Evolutionary conservation across 768 basidiomycete species (phyloP).

Genomic region (Trametes cingulata): DNA sequence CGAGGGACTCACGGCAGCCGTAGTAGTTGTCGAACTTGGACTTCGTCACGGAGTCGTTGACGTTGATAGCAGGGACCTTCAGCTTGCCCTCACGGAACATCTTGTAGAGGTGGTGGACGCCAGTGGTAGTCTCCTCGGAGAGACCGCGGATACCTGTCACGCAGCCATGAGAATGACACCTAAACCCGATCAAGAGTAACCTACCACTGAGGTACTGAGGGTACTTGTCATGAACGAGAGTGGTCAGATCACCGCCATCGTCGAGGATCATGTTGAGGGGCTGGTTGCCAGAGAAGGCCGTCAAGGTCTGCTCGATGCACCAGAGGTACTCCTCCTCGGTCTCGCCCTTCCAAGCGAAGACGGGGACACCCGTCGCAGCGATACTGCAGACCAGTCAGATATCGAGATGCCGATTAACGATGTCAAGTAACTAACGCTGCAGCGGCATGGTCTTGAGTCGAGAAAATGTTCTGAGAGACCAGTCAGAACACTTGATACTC

Average conservation of each 20-base stretch:
- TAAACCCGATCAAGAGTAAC: conserved; percentile 14
- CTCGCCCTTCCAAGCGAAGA: conserved; percentile 99
- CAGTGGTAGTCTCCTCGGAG: conserved; percentile 99
- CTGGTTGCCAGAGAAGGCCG: conserved; percentile 83
- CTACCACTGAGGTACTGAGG: conserved; percentile 82
- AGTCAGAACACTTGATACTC: neutral
- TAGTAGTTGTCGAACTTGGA: conserved; percentile 99
- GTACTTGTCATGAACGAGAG: conserved; percentile 93
- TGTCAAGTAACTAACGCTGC: conserved; percentile 82
- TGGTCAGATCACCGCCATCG: conserved; percentile 97
- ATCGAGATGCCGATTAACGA: no score
- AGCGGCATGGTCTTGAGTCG: conserved; percentile 99
- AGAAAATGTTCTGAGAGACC: conserved; percentile 86
- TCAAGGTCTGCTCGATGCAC: conserved; percentile 96
- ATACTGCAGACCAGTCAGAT: conserved; percentile 52
- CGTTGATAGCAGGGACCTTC: conserved; percentile 98
- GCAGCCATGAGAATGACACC: neutral
- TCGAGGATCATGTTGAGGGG: conserved; percentile 98
- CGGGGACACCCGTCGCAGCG: conserved; percentile 96
- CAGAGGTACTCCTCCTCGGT: conserved; percentile 98
- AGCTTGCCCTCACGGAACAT: conserved; percentile 93
- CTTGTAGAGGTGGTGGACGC: conserved; percentile 99
- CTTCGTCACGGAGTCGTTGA: conserved; percentile 99
- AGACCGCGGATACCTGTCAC: conserved; percentile 80
- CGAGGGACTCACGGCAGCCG: conserved; percentile 98